Evolutionary conservation across 306 rosid species (phyloP).

Genomic region (Styphnolobium japonicum): DNA sequence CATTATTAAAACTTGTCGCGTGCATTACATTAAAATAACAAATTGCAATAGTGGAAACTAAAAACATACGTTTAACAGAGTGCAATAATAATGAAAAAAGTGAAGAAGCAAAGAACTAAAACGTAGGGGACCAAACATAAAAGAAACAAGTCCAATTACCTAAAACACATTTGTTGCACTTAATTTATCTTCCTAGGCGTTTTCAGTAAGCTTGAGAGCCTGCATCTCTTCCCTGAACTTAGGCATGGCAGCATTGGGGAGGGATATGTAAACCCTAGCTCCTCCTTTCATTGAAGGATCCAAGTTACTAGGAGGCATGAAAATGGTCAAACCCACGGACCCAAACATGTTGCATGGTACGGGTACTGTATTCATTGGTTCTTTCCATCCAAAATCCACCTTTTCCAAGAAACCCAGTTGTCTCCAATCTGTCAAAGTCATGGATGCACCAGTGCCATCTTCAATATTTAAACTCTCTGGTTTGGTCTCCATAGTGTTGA

Average conservation of each 20-base stretch:
- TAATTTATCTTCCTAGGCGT: too few species aligned
- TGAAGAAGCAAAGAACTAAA: too few species aligned
- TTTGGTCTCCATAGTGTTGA: too few species aligned
- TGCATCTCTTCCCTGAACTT: slow-evolving; percentile 28
- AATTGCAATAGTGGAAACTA: too few species aligned
- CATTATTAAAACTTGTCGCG: too few species aligned
- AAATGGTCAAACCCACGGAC: slow-evolving; percentile 15
- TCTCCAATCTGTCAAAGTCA: slow-evolving; percentile 31
- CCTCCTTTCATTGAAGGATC: slow-evolving; percentile 29
- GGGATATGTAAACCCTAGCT: slow-evolving; percentile 17
- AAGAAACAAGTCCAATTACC: too few species aligned
- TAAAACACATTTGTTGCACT: too few species aligned
- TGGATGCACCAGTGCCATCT: slow-evolving; percentile 1
- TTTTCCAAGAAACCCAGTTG: slow-evolving; percentile 24
- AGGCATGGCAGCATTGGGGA: slow-evolving; percentile 18
- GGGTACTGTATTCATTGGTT: background rate
- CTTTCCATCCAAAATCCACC: slow-evolving; percentile 23
- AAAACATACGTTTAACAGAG: too few species aligned
- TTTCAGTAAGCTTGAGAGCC: background rate
- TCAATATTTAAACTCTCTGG: background rate
- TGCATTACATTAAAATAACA: too few species aligned
- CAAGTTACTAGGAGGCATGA: slow-evolving; percentile 26
- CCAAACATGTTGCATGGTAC: slow-evolving; percentile 21
- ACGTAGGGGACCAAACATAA: too few species aligned
- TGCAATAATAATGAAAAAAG: too few species aligned